Evolutionary conservation across 305 asterid genomes (phyloP).

Genomic region (Fraxinus platypoda): DNA sequence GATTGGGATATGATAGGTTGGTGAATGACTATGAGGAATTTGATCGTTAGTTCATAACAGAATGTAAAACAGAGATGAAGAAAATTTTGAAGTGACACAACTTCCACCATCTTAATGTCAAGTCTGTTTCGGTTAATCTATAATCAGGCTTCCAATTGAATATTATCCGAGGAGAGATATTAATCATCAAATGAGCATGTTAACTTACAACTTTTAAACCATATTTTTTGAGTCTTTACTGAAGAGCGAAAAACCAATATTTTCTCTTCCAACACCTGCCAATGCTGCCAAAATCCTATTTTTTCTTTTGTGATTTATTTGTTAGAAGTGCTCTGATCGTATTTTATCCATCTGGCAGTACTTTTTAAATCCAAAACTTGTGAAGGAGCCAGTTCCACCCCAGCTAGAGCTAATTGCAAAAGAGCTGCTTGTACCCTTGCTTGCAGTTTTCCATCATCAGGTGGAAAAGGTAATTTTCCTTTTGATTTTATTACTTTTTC

Average conservation of each 20-base stretch:
- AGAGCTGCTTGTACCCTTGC: constrained; percentile 44
- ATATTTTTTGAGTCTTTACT: not conserved
- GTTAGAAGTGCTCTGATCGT: constrained; percentile 1
- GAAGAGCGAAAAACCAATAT: not conserved
- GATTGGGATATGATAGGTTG: not conserved
- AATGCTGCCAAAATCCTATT: not conserved
- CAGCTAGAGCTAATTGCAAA: constrained; percentile 43
- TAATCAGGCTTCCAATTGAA: not conserved
- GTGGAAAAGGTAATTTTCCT: constrained; percentile 28
- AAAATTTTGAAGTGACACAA: not conserved
- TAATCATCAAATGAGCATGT: not conserved
- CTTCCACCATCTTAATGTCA: not conserved
- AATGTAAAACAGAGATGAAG: not conserved
- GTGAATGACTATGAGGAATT: not conserved
- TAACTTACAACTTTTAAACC: not conserved
- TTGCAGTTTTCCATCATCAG: constrained; percentile 35
- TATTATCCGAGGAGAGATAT: not conserved
- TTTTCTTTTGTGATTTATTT: not conserved
- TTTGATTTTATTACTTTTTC: not conserved
- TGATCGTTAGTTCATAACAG: not conserved
- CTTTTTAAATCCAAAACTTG: constrained; percentile 41
- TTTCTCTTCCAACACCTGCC: not conserved
- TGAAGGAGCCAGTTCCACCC: constrained; percentile 49
- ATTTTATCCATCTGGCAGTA: constrained; percentile 31
- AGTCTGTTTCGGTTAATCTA: not conserved